phyloP scores from a whole-genome alignment of 1,284 basidiomycete genomes.

The Grifola frondosa region DNA sequence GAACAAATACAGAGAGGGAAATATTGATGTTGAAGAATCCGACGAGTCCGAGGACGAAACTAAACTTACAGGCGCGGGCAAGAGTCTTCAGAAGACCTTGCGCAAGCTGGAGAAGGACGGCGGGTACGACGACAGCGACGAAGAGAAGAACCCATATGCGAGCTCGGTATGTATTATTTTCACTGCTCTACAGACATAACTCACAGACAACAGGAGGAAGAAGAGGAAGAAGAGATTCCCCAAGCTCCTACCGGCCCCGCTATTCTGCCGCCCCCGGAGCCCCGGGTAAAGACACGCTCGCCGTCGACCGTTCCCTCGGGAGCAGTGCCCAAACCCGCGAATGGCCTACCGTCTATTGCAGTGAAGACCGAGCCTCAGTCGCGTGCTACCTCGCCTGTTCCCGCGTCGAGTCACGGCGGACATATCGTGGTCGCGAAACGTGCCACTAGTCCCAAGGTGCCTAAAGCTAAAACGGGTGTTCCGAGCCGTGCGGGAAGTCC shows the following conservation, averaged over 20 bases:
- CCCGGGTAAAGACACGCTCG: constrained; percentile 33
- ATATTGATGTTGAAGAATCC: constrained; percentile 67
- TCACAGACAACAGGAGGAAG: constrained; percentile 42
- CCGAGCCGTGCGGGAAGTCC: constrained; percentile 58
- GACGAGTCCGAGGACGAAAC: constrained; percentile 67
- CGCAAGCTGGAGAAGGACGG: constrained; percentile 71
- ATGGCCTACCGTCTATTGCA: constrained; percentile 35
- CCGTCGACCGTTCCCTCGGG: constrained; percentile 30
- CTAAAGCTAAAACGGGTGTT: constrained; percentile 50
- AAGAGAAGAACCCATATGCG: constrained; percentile 79
- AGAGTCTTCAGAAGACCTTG: constrained; percentile 77
- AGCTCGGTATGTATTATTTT: constrained; percentile 54
- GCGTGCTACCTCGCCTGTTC: constrained; percentile 56
- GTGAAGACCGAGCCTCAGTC: constrained; percentile 23
- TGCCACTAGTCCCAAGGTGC: constrained; percentile 73
- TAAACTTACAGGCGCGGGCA: constrained; percentile 65
- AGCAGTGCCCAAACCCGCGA: constrained; percentile 28
- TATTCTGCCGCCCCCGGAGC: constrained; percentile 49
- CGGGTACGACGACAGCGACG: constrained; percentile 81
- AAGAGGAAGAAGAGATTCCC: constrained; percentile 63
- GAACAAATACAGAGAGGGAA: constrained; percentile 69
- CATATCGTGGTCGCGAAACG: constrained; percentile 80
- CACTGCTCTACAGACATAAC: neutral
- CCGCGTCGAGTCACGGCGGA: constrained; percentile 54
- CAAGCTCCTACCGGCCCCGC: constrained; percentile 53